phyloP scores from a whole-genome alignment of 345 rosid species.

The Heritiera fomes region DNA sequence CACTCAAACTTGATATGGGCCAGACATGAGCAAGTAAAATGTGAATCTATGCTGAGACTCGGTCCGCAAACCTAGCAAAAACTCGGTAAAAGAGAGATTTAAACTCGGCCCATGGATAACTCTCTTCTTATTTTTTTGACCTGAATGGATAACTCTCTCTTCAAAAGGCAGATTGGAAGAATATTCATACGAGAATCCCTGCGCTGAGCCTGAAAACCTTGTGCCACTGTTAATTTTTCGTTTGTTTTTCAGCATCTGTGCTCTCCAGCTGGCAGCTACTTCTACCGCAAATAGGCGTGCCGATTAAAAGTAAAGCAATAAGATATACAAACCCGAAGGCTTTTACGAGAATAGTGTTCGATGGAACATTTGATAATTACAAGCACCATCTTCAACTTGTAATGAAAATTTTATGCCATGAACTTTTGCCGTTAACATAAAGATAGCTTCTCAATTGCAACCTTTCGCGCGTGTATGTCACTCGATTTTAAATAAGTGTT shows the following conservation, averaged over 20 bases:
- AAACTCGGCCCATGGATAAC: neutral
- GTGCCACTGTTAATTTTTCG: neutral
- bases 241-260: neutral
- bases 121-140: too few species aligned
- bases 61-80: neutral
- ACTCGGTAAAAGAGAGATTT: neutral
- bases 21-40: neutral
- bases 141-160: too few species aligned
- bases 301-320: neutral
- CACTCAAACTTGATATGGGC: neutral
- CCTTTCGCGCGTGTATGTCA: too few species aligned
- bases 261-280: neutral
- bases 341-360: neutral
- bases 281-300: neutral
- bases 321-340: neutral
- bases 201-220: neutral
- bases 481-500: too few species aligned
- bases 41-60: neutral
- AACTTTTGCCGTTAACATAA: neutral
- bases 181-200: neutral
- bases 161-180: neutral
- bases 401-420: neutral
- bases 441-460: too few species aligned
- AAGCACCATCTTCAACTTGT: neutral
- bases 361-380: neutral